phyloP scores from a whole-genome alignment of 768 basidiomycete genomes.

The Suillus hirtellus region DNA sequence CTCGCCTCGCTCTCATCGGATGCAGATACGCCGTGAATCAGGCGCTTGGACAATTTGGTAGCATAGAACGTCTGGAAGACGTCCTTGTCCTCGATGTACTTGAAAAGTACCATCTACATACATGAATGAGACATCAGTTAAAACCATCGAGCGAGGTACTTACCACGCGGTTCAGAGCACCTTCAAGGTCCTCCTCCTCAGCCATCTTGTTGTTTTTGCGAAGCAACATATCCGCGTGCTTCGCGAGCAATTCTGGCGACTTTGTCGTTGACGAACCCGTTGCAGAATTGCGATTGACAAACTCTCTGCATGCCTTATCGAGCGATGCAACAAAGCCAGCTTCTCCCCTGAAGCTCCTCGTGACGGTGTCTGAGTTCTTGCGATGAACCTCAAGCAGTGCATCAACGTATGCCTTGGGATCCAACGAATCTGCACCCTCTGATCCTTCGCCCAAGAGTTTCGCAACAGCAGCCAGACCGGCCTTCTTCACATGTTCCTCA shows the following conservation, averaged over 20 bases:
- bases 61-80: slow-evolving; percentile 99
- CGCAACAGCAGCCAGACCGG: slow-evolving; percentile 79
- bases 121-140: slow-evolving; percentile 13
- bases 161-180: slow-evolving; percentile 88
- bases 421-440: slow-evolving; percentile 60
- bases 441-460: slow-evolving; percentile 60
- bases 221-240: slow-evolving; percentile 85
- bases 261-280: slow-evolving; percentile 82
- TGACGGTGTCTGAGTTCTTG: slow-evolving; percentile 89
- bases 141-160: slow-evolving; percentile 26
- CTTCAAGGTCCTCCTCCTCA: slow-evolving; percentile 89
- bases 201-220: slow-evolving; percentile 95
- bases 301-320: slow-evolving; percentile 94
- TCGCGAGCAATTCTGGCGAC: slow-evolving; percentile 90
- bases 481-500: slow-evolving; percentile 92
- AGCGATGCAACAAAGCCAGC: slow-evolving; percentile 91
- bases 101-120: slow-evolving; percentile 91
- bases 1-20: slow-evolving; percentile 96
- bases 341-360: slow-evolving; percentile 87
- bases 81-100: slow-evolving; percentile 98
- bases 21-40: slow-evolving; percentile 87
- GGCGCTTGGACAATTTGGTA: slow-evolving; percentile 88
- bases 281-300: slow-evolving; percentile 90
- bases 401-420: slow-evolving; percentile 94
- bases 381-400: slow-evolving; percentile 87